Percentiles rank a stretch among this genome's conserved stretches.
These are phyloP conservation scores for Aspergillus ochraceus DNA, from an alignment of 2,329 filamentous ascomycete genomes.

Conservation along the genomic window DNA sequence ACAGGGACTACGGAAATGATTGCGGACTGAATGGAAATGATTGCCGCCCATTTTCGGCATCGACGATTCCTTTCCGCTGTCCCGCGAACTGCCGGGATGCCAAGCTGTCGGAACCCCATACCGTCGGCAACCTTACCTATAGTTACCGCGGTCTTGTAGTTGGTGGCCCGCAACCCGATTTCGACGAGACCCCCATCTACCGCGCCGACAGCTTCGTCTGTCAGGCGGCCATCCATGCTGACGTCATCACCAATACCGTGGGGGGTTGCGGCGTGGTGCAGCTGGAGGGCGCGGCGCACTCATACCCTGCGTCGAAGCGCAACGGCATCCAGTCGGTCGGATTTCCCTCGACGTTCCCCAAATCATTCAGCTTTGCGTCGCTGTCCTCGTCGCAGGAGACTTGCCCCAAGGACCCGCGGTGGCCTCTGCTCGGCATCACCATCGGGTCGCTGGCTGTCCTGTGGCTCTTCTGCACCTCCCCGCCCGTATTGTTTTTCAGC, in stretches of 20 bases:
- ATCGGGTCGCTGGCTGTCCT: slow-evolving; percentile 74
- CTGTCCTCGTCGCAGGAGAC: slow-evolving; percentile 57
- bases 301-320: slow-evolving; percentile 64
- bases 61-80: slow-evolving; percentile 56
- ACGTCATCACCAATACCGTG: slow-evolving; percentile 67
- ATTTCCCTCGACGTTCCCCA: slow-evolving; percentile 88
- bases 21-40: slow-evolving; percentile 58
- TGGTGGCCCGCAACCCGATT: slow-evolving; percentile 46
- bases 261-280: slow-evolving; percentile 82
- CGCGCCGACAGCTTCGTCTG: slow-evolving; percentile 89
- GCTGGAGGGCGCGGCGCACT: slow-evolving; percentile 66
- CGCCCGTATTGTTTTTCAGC: slow-evolving; percentile 80
- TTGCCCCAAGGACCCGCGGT: slow-evolving; percentile 74
- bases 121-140: slow-evolving; percentile 53
- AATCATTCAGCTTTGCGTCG: slow-evolving; percentile 75
- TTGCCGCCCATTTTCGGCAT: slow-evolving; percentile 55
- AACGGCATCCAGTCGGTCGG: slow-evolving; percentile 73
- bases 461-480: slow-evolving; percentile 77
- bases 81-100: slow-evolving; percentile 54
- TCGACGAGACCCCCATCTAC: slow-evolving; percentile 60
- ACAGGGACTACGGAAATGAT: slow-evolving; percentile 43
- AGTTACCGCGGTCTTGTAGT: slow-evolving; percentile 55
- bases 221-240: slow-evolving; percentile 79
- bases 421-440: slow-evolving; percentile 80
- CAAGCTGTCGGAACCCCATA: slow-evolving; percentile 51